Base-by-base conservation (phyloP, 257 asterid genomes). In the Cinchona pubescens region DNA sequence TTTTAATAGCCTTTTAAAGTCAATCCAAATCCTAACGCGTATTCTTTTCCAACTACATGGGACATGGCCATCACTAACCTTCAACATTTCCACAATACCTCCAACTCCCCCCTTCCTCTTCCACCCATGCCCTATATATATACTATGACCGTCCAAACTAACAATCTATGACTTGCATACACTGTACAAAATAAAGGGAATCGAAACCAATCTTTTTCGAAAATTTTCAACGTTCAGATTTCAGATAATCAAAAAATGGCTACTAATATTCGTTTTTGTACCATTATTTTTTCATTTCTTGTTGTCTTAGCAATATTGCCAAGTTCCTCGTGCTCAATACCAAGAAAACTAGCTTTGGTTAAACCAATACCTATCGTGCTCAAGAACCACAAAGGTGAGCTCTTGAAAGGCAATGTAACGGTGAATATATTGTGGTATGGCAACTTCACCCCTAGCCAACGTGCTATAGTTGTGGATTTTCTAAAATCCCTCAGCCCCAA, bases 391-490 rank as follows among this genome's bases (percentile, higher is more conserved):
- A 79, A 80, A 0, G 87, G 89, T 13, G 73, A 49, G 9, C 85
- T 85, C 5, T 78, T 85, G 23, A 73, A 81, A 55, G 89, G 89
- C 37, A 82, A 80, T 42, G 49, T 78, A n/a, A 85, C 79, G 2
- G 80, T 85, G 35, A 85, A 85, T 58, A 62, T 85, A 13, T 72
- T 82, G 23, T 82, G 85, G 85, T 82, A 82, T 40, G 85, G 83
- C 10, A 69, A 66, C 21, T 82, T 82, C 78, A 78, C 69, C 14
- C 75, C 78, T 11, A 43, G 35, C 29, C 85, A 82, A 65, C 82
- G 72, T 46, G 71, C 78, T 32, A 49, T 78, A 38, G 37, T 78
- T 35, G 78, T 78, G 30, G 78, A 78, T 56, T 82, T 75, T 42
- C 6, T 78, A 19, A 73, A 71, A 40, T 78, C 83, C 12, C 75